These are phyloP conservation scores for Helotiales sp. DNA, from an alignment of 2,329 filamentous ascomycete genomes.

Conservation along the genomic window DNA sequence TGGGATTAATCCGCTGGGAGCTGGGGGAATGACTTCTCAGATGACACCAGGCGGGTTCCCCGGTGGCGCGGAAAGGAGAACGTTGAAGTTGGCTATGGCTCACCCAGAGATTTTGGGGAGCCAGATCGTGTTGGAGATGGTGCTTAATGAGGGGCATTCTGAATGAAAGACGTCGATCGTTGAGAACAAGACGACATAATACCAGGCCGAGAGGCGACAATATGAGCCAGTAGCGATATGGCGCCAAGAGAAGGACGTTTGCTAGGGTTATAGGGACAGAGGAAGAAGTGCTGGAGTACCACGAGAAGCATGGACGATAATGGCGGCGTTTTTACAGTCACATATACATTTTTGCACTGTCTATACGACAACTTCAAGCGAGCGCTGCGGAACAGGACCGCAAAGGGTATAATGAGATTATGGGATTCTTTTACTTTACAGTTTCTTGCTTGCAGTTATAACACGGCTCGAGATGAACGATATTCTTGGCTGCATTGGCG, in stretches of 20 bases:
- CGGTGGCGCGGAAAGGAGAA: conserved; percentile 55
- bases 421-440: too few species aligned
- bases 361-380: not conserved
- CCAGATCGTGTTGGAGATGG: conserved; percentile 88
- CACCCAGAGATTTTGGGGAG: conserved; percentile 83
- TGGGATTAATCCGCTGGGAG: conserved; percentile 58
- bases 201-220: not conserved
- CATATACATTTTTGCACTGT: not conserved
- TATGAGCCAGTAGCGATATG: not conserved
- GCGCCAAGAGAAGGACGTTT: not conserved
- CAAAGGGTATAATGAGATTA: too few species aligned
- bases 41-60: conserved; percentile 28
- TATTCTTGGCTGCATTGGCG: not conserved
- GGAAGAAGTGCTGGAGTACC: not conserved
- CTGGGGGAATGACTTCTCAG: conserved; percentile 42
- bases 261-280: not conserved
- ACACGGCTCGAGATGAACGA: not conserved
- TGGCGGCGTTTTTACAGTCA: not conserved
- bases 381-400: too few species aligned
- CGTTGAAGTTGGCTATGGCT: conserved; percentile 92
- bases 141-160: conserved; percentile 82
- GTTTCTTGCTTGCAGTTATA: too few species aligned
- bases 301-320: not conserved
- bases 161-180: conserved; percentile 24
- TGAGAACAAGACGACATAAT: not conserved